These are phyloP conservation scores for Pleurotus platypus DNA, from an alignment of 768 basidiomycete species.

Conservation along the genomic window DNA sequence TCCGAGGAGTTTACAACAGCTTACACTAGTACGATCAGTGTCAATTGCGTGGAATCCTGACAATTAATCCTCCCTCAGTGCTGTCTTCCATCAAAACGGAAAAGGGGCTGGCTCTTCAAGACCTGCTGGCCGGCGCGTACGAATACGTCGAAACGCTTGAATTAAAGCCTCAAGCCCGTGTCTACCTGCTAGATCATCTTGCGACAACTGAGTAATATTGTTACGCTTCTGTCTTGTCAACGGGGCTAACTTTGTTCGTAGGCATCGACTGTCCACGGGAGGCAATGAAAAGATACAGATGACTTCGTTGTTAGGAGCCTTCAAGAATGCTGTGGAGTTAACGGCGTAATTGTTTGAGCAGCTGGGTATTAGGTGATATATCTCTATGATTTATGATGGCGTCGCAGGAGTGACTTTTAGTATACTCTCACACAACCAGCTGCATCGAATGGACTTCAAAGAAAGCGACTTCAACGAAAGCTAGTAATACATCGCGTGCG, in stretches of 20 bases:
- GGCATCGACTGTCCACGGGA: conserved; percentile 88
- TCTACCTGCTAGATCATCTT: conserved; percentile 88
- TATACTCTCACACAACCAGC: too few species aligned
- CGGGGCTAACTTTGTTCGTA: conserved; percentile 23
- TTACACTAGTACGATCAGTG: conserved; percentile 60
- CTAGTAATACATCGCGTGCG: too few species aligned
- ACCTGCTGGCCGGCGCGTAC: conserved; percentile 87
- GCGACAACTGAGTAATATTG: conserved; percentile 83
- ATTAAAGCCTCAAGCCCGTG: conserved; percentile 78
- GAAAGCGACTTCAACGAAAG: too few species aligned
- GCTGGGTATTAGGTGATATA: too few species aligned
- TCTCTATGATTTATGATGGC: too few species aligned
- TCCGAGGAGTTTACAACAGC: conserved; percentile 92
- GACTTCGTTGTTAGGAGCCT: conserved; percentile 85
- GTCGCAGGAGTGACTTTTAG: too few species aligned
- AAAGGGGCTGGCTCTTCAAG: conserved; percentile 91
- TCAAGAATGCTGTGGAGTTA: conserved; percentile 89
- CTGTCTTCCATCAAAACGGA: conserved; percentile 85
- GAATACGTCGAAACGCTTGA: conserved; percentile 88
- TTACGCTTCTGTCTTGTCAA: not conserved
- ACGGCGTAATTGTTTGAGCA: conserved; percentile 34
- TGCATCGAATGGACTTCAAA: too few species aligned
- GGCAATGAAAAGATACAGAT: conserved; percentile 94
- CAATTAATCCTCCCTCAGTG: conserved; percentile 43
- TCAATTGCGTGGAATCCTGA: conserved; percentile 3